Evolutionary conservation across 208 protist genomes (phyloP), one percentile per base, ranked within the genome.

Genomic region (Phytomonas francai): DNA sequence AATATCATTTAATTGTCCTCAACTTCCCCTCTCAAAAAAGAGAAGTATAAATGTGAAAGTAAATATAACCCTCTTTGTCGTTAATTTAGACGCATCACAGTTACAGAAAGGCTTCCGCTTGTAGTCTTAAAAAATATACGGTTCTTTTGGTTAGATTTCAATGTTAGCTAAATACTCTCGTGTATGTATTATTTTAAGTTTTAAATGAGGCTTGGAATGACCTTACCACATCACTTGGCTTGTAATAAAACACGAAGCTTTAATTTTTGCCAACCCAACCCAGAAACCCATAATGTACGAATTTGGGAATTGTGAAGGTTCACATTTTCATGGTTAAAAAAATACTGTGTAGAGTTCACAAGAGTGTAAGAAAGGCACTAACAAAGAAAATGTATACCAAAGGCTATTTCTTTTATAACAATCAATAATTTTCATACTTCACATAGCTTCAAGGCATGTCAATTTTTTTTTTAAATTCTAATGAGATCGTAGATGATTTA

Each of bases 361-460:
- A 33, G 61, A 31, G 22, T 33, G 58, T 27, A 71, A 19, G 56
- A 54, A 16, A 0, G 60, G n/a, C 16, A 45, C 33, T n/a, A 71
- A 61, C 7, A 16, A 62, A 66, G 32, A 42, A 61, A 45, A 65
- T 1, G 58, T 30, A 34, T 0, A 6, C n/a, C 6, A 28, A n/a
- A 51, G 29, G 59, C 14, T 59, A 45, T 63, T 56, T 12, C 54
- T 62, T 65, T 34, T 63, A 14, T 2, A 25, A 4, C 32, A 28
- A 22, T 34, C 36, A 31, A 25, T 54, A 6, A 54, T 54, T 6
- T 0, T 25, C 16, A 19, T 54, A 8, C 45, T 54, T 54, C 45
- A 54, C 22, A 54, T 25, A 6, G 11, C 19, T 22, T 25, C 45
- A 25, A 54, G 25, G 6, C 3, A 19, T 25, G 25, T 25, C 1